A percentile compares a stretch with the other conserved stretches of the same genome.
Conservation (phyloP, 208 protist genomes). For the Acanthamoeba sp. region DNA sequence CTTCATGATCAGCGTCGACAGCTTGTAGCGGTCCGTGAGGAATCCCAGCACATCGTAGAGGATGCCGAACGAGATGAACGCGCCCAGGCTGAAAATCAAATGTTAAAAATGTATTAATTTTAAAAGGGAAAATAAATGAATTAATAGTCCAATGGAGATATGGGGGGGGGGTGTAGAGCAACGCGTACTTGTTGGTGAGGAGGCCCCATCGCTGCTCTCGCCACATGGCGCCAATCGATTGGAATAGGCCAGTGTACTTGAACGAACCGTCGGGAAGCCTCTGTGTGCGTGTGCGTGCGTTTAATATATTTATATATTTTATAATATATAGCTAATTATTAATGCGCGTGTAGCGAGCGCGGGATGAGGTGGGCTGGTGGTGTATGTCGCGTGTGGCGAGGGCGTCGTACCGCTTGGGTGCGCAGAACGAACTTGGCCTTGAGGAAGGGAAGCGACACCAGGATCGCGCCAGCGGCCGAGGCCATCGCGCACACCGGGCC, state of each 20-base stretch:
- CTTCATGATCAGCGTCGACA: slow-evolving; percentile 34
- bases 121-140: background rate
- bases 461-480: slow-evolving; percentile 7
- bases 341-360: no score
- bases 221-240: slow-evolving; percentile 7
- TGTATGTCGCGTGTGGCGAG: no score
- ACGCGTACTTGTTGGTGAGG: background rate
- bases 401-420: background rate
- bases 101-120: background rate
- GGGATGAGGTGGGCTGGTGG: no score
- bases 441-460: slow-evolving; percentile 1
- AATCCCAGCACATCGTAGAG: slow-evolving; percentile 17
- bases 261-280: background rate
- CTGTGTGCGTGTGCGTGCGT: no score
- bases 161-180: background rate
- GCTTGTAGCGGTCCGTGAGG: slow-evolving; percentile 41
- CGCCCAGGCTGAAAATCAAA: background rate
- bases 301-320: no score
- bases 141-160: background rate
- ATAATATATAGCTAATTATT: no score
- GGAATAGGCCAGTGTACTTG: slow-evolving; percentile 42
- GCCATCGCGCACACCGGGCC: slow-evolving; percentile 8
- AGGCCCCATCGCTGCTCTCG: background rate
- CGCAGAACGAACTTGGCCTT: slow-evolving; percentile 40
- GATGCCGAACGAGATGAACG: slow-evolving; percentile 4